Conservation (phyloP, 805 yeast genomes). For the Kazachstania viticola region DNA sequence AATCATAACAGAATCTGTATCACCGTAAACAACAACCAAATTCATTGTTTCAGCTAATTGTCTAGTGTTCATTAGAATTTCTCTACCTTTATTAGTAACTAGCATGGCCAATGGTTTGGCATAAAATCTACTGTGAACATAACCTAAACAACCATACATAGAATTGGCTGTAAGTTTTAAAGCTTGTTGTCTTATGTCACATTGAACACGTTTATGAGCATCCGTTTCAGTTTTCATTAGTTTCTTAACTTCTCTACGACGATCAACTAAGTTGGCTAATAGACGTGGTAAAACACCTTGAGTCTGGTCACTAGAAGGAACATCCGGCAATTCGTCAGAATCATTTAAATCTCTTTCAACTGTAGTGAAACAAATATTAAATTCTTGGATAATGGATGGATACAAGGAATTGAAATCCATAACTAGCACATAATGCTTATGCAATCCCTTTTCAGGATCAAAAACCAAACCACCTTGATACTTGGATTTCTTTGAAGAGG, state of each 20-base stretch:
- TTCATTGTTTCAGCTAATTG: conserved; percentile 81
- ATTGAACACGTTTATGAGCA: conserved; percentile 60
- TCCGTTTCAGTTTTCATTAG: conserved; percentile 66
- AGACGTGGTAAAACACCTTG: conserved; percentile 84
- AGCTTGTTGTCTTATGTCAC: conserved; percentile 93
- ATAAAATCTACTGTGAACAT: conserved; percentile 80
- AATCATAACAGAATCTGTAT: conserved; percentile 98
- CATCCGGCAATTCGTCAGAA: conserved; percentile 52
- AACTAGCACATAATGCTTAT: conserved; percentile 76
- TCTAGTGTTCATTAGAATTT: conserved; percentile 84
- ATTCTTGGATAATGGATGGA: conserved; percentile 95
- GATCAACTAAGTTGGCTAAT: conserved; percentile 69
- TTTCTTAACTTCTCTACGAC: conserved; percentile 89
- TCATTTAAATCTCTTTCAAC: conserved; percentile 55
- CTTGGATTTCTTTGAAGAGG: conserved; percentile 53
- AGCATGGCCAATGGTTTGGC: conserved; percentile 94
- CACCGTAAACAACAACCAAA: conserved; percentile 88
- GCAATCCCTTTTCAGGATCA: conserved; percentile 93
- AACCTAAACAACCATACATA: conserved; percentile 99
- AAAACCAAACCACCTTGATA: conserved; percentile 91
- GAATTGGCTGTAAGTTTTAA: conserved; percentile 94
- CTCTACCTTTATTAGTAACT: conserved; percentile 92
- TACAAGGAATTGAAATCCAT: conserved; percentile 98
- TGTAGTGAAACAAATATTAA: conserved; percentile 92
- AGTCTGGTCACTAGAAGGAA: conserved; percentile 45